Percentiles rank a stretch among this genome's conserved stretches.
These are phyloP conservation scores for Boletus coccyginus DNA, from an alignment of 768 basidiomycete genomes.

Conservation along the genomic window DNA sequence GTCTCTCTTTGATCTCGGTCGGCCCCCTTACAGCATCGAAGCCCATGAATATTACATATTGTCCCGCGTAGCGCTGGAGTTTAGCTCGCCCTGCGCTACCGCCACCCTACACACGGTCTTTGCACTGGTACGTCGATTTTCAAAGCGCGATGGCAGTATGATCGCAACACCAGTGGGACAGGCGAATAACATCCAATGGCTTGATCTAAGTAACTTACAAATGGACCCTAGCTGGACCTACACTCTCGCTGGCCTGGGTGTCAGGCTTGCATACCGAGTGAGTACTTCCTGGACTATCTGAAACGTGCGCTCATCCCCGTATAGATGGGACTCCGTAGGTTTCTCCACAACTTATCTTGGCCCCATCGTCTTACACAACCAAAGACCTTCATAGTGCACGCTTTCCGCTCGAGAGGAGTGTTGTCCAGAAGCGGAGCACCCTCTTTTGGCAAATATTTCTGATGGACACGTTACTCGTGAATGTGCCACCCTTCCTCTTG, in stretches of 20 bases:
- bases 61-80: constrained; percentile 49
- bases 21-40: constrained; percentile 47
- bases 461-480: constrained; percentile 61
- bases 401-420: constrained; percentile 53
- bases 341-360: background rate
- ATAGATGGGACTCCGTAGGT: constrained; percentile 56
- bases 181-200: constrained; percentile 45
- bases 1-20: constrained; percentile 53
- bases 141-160: background rate
- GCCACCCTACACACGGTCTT: constrained; percentile 58
- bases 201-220: constrained; percentile 55
- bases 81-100: constrained; percentile 42
- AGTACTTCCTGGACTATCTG: constrained; percentile 20
- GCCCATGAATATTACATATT: constrained; percentile 64
- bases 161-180: constrained; percentile 12
- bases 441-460: constrained; percentile 71
- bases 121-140: constrained; percentile 44
- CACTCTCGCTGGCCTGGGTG: constrained; percentile 56
- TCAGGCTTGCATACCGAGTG: constrained; percentile 60
- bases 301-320: background rate
- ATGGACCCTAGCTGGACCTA: constrained; percentile 49
- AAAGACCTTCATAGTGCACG: constrained; percentile 58
- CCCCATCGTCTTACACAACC: background rate
- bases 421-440: constrained; percentile 46
- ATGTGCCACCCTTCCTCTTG: constrained; percentile 2